Evolutionary conservation across 2,329 filamentous ascomycete species (phyloP).

Genomic region (Xylaria sp.): DNA sequence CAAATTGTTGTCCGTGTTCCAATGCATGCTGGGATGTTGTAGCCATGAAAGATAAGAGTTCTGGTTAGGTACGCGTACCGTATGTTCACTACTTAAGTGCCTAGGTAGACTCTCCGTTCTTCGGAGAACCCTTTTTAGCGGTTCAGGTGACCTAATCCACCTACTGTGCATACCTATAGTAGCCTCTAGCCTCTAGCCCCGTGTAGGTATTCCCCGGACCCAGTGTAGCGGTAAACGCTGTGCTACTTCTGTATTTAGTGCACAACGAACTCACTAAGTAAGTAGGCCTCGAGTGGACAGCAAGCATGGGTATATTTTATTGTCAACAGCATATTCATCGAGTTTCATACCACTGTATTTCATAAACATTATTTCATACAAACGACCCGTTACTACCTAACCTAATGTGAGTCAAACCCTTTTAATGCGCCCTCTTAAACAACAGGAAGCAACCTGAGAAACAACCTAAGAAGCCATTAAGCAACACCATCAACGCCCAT

Average conservation of each 20-base stretch:
- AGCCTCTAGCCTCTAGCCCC: no score
- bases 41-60: background rate
- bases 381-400: background rate
- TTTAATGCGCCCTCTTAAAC: no score
- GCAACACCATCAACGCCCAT: slow-evolving; percentile 9
- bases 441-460: no score
- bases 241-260: background rate
- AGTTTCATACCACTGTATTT: no score
- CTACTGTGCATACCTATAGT: no score
- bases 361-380: no score
- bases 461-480: background rate
- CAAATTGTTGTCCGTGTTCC: background rate
- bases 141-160: background rate
- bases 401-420: background rate
- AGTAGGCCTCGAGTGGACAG: no score
- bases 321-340: no score
- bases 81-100: background rate
- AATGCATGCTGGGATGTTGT: background rate
- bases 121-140: slow-evolving; percentile 3
- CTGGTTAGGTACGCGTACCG: no score
- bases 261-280: no score
- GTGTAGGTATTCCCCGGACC: slow-evolving; percentile 3
- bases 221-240: background rate
- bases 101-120: slow-evolving; percentile 1
- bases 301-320: no score